Evolutionary conservation across 768 basidiomycete species (phyloP).

Genomic region (Suillus bovinus): DNA sequence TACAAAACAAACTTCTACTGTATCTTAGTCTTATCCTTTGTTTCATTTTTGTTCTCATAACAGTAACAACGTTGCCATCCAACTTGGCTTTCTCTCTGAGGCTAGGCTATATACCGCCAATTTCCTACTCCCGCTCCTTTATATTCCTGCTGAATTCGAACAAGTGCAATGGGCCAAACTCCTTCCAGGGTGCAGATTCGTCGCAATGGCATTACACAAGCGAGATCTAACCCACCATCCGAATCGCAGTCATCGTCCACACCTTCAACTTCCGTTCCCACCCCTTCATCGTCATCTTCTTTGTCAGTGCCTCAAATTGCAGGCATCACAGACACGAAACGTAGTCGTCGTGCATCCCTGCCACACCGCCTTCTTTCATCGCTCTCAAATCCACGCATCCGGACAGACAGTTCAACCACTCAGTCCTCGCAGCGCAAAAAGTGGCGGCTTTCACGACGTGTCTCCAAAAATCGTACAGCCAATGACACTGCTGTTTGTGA

Average conservation of each 20-base stretch:
- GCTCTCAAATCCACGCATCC: slow-evolving; percentile 18
- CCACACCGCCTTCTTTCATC: slow-evolving; percentile 38
- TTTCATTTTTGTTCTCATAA: slow-evolving; percentile 7
- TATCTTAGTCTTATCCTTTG: slow-evolving; percentile 6
- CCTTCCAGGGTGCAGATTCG: slow-evolving; percentile 25
- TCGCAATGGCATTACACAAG: slow-evolving; percentile 14
- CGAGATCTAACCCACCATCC: slow-evolving; percentile 11
- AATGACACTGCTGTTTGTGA: slow-evolving; percentile 17
- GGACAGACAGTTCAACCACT: slow-evolving; percentile 10
- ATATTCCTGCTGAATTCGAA: slow-evolving; percentile 1
- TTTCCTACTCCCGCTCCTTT: slow-evolving; percentile 2
- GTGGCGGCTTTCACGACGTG: slow-evolving; percentile 33
- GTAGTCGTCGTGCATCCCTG: slow-evolving; percentile 24
- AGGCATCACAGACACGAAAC: slow-evolving; percentile 4
- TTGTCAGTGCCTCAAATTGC: not conserved
- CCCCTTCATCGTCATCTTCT: slow-evolving; percentile 2
- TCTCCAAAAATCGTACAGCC: slow-evolving; percentile 31
- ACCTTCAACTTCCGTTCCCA: not conserved
- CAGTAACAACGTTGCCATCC: slow-evolving; percentile 6
- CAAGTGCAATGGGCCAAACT: slow-evolving; percentile 30
- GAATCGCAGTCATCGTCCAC: slow-evolving; percentile 11
- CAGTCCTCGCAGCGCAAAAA: slow-evolving; percentile 21
- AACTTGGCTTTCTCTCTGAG: slow-evolving; percentile 10
- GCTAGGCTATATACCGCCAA: slow-evolving; percentile 1
- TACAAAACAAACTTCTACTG: slow-evolving; percentile 1